Evolutionary conservation across 768 basidiomycete species (phyloP).

Genomic region (Hygrocybe punicea): DNA sequence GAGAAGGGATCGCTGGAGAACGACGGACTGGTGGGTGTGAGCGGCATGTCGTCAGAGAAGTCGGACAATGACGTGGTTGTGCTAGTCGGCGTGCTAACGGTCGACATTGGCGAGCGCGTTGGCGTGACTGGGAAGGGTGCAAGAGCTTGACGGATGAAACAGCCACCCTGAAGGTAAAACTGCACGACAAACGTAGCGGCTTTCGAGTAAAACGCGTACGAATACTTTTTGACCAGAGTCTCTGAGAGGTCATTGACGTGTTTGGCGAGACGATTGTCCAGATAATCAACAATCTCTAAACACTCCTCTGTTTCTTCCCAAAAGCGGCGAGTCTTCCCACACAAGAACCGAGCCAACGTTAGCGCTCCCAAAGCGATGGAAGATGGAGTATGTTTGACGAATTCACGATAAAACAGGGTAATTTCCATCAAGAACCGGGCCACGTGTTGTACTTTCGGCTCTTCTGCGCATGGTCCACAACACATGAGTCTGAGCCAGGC

Average conservation of each 20-base stretch:
- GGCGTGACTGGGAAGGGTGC: slow-evolving; percentile 66
- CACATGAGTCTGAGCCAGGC: slow-evolving; percentile 90
- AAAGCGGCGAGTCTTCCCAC: slow-evolving; percentile 70
- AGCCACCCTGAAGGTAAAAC: slow-evolving; percentile 87
- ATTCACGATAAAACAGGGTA: slow-evolving; percentile 96
- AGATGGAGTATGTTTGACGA: slow-evolving; percentile 80
- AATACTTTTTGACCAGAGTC: slow-evolving; percentile 97
- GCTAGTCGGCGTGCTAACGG: slow-evolving; percentile 71
- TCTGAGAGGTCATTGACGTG: slow-evolving; percentile 92
- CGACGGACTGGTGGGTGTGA: slow-evolving; percentile 72
- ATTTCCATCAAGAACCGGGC: slow-evolving; percentile 99
- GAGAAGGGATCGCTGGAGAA: slow-evolving; percentile 61
- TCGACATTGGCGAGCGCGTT: slow-evolving; percentile 51
- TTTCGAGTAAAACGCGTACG: slow-evolving; percentile 93
- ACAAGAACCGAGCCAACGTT: slow-evolving; percentile 84
- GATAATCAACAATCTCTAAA: slow-evolving; percentile 75
- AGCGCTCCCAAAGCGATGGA: slow-evolving; percentile 87
- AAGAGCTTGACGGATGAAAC: slow-evolving; percentile 52
- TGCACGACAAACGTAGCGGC: slow-evolving; percentile 91
- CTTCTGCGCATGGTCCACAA: slow-evolving; percentile 72
- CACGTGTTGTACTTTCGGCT: slow-evolving; percentile 88
- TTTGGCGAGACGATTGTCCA: slow-evolving; percentile 83
- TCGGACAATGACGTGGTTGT: slow-evolving; percentile 71
- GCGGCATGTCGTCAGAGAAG: slow-evolving; percentile 77
- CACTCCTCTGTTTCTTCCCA: slow-evolving; percentile 85